phyloP scores from a whole-genome alignment of 805 yeast species.

The Metschnikowia colocasiae region DNA sequence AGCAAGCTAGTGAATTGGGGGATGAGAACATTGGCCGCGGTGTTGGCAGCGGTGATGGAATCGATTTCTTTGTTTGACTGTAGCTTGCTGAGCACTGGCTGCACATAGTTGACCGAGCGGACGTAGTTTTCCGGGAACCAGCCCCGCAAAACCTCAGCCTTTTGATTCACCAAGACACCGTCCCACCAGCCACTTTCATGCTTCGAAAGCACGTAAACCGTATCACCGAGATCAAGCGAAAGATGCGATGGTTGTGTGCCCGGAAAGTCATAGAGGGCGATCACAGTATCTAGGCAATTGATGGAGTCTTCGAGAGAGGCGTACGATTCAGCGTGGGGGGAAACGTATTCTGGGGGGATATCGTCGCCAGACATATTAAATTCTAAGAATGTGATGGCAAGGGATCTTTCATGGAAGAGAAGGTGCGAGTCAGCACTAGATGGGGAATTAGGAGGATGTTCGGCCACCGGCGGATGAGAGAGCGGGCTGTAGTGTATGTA shows the following conservation, averaged over 20 bases:
- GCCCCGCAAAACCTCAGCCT: constrained; percentile 55
- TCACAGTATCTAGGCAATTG: constrained; percentile 53
- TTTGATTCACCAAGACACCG: constrained; percentile 46
- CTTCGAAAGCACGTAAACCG: constrained; percentile 64
- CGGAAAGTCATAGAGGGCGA: constrained; percentile 53
- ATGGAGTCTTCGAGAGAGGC: constrained; percentile 12
- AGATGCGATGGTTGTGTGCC: constrained; percentile 51
- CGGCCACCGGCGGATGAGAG: background rate
- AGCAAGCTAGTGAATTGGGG: constrained; percentile 38
- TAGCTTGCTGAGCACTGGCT: constrained; percentile 37
- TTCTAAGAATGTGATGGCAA: background rate
- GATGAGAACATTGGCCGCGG: constrained; percentile 44
- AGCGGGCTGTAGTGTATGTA: background rate
- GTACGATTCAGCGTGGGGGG: constrained; percentile 25
- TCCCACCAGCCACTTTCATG: constrained; percentile 84
- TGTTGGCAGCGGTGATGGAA: constrained; percentile 43
- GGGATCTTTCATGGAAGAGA: background rate
- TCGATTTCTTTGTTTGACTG: constrained; percentile 40
- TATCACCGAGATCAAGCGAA: constrained; percentile 59
- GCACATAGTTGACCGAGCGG: constrained; percentile 42
- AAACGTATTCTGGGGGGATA: constrained; percentile 39
- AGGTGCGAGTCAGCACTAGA: background rate
- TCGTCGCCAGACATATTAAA: constrained; percentile 25
- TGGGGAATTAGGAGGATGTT: background rate
- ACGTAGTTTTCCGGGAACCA: constrained; percentile 80